Evolutionary conservation across 495 filamentous ascomycete genomes (phyloP), one percentile per base, ranked within the genome.

Genomic region (Aspergillus indologenus): DNA sequence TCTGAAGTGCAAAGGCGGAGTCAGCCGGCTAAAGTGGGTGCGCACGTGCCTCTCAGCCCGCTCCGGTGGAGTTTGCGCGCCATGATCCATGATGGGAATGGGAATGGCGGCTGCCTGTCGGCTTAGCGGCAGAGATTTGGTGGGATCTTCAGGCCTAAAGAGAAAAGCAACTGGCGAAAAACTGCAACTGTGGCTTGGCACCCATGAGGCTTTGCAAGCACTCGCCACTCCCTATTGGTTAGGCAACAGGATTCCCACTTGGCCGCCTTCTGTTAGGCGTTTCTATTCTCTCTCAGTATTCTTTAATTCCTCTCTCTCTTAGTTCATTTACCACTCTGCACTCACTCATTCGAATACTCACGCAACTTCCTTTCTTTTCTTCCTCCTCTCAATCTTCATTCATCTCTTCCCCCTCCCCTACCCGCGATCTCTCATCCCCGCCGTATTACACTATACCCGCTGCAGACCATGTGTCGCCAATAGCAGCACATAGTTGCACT

Each of bases 181-280:
- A 40, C 26, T 3, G 26, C 4, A 29, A n/a, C 42, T 61, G 48
- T 60, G 61, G 63, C 62, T 75, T 65, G 67, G 64, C 64, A 22
- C 23, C 15, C 11, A 24, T 54, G 66, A 65, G 66, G 66, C 66
- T 65, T 64, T 68, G 63, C 62, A 58, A 18, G 50, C 68, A 66
- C 58, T 66, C 61, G 65, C 63, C 64, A 61, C 55, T 61, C 63
- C 62, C 59, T 53, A 76, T 77, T 77, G 76, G 76, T 76, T 76
- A 79, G 77, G 77, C 77, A 79, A 73, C 77, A 78, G 68, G 64
- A 78, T 79, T 79, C 71, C 60, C 69, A 67, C 56, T 40, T 52
- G 54, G 56, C 26, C 53, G 60, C 54, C 43, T 61, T 59, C 19
- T 52, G 43, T 50, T 58, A 52, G 53, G 45, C 22, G 64, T 69